Percentiles rank a stretch among this genome's conserved stretches.
phyloP scores from a whole-genome alignment of 805 yeast species.

The Spathaspora boniae region DNA sequence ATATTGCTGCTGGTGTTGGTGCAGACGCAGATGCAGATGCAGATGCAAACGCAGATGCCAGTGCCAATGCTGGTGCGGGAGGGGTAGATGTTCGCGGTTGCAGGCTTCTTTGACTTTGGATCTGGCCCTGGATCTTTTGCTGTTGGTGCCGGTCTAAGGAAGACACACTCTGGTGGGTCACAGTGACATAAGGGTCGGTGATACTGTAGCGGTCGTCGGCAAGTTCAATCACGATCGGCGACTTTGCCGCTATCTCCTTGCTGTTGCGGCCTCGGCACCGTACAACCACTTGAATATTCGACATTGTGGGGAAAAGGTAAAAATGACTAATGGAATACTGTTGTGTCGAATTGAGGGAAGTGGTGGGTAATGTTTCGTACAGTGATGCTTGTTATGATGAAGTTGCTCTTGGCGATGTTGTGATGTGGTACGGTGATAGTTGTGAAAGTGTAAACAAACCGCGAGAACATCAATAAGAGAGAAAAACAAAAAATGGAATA shows the following conservation, averaged over 20 bases:
- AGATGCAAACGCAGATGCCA: no score
- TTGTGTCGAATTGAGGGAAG: not conserved
- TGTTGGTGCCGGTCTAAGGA: slow-evolving; percentile 5
- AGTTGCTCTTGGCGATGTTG: not conserved
- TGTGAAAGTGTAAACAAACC: slow-evolving; percentile 7
- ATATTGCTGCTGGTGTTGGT: slow-evolving; percentile 10
- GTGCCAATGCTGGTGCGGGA: not conserved
- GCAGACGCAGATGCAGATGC: no score
- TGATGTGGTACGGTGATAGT: not conserved
- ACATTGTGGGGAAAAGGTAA: slow-evolving; percentile 16
- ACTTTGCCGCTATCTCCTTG: slow-evolving; percentile 41
- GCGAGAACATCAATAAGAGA: slow-evolving; percentile 2
- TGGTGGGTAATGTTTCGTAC: not conserved
- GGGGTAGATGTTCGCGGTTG: no score
- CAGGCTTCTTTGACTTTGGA: no score
- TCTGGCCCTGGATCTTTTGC: no score
- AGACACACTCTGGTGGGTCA: slow-evolving; percentile 6
- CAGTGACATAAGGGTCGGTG: slow-evolving; percentile 18
- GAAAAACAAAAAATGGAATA: slow-evolving; percentile 3
- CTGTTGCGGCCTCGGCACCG: slow-evolving; percentile 51
- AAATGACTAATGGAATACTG: not conserved
- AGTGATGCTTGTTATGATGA: slow-evolving; percentile 2
- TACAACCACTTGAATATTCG: slow-evolving; percentile 50
- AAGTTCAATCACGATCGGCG: slow-evolving; percentile 46
- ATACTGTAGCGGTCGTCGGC: slow-evolving; percentile 33